Percentiles rank a stretch among this genome's conserved stretches.
Evolutionary conservation across 2,329 filamentous ascomycete species (phyloP).

Genomic region (Amauroascus verrucosus): DNA sequence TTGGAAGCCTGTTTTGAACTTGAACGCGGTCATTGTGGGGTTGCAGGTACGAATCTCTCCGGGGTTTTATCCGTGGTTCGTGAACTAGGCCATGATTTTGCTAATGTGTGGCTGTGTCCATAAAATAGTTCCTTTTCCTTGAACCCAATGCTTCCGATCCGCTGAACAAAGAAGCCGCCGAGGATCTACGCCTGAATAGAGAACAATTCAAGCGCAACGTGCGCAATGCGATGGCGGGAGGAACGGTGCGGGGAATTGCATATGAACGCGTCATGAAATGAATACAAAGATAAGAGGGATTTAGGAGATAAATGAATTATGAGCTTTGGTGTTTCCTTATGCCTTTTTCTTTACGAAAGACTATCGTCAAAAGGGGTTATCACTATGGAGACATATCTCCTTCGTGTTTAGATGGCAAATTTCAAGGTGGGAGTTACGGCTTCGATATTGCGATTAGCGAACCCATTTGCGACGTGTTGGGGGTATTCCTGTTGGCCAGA

Average conservation of each 20-base stretch:
- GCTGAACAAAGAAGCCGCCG: constrained; percentile 95
- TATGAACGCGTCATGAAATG: constrained; percentile 69
- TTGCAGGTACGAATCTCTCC: constrained; percentile 52
- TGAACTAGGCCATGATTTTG: too few species aligned
- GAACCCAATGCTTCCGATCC: constrained; percentile 95
- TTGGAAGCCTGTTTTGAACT: constrained; percentile 95
- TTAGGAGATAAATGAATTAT: background rate
- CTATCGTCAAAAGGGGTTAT: background rate
- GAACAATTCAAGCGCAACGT: constrained; percentile 92
- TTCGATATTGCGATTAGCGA: background rate
- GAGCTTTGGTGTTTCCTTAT: background rate
- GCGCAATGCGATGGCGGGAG: constrained; percentile 69
- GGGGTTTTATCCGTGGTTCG: too few species aligned
- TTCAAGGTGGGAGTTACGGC: background rate
- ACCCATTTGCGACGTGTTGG: background rate
- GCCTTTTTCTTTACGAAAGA: background rate
- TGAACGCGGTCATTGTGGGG: constrained; percentile 93
- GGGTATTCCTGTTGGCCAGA: too few species aligned
- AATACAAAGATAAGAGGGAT: background rate
- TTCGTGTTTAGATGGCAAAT: background rate
- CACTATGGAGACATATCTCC: background rate
- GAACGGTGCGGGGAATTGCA: constrained; percentile 56
- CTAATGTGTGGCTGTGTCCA: background rate
- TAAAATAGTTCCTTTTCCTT: constrained; percentile 75
- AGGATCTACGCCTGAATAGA: constrained; percentile 74